These are phyloP conservation scores for Ziziphus jujuba DNA, from an alignment of 306 rosid species.

Conservation along the genomic window DNA sequence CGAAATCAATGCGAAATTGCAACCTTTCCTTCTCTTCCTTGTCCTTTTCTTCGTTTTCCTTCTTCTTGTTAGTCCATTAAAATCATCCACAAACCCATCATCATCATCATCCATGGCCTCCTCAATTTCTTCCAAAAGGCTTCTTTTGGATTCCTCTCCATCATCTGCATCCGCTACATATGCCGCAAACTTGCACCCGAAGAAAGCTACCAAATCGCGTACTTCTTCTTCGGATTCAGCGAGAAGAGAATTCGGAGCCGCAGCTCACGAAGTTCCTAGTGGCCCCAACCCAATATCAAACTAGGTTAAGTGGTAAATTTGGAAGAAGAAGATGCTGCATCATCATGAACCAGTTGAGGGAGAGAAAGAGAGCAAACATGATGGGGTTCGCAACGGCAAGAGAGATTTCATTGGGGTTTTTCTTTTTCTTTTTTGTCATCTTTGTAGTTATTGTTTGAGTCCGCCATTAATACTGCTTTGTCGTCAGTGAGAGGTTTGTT, in stretches of 20 bases:
- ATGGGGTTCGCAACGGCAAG: constrained; percentile 33
- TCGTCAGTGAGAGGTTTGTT: constrained; percentile 55
- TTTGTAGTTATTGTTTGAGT: constrained; percentile 38
- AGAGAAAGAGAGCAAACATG: constrained; percentile 29
- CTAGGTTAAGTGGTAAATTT: too few relatives aligned
- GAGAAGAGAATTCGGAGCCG: constrained; percentile 57
- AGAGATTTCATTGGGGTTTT: too few relatives aligned
- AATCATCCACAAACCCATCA: constrained; percentile 38
- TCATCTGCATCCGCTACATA: constrained; percentile 31
- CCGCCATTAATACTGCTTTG: constrained; percentile 47
- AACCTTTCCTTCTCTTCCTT: constrained; percentile 44
- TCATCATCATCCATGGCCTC: constrained; percentile 48
- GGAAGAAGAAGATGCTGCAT: constrained; percentile 18
- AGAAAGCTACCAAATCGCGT: constrained; percentile 24
- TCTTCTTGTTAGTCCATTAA: constrained; percentile 45
- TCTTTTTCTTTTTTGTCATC: constrained; percentile 57
- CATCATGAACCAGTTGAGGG: not conserved
- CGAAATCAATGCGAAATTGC: constrained; percentile 45
- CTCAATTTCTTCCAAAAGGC: constrained; percentile 26
- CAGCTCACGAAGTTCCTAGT: constrained; percentile 92
- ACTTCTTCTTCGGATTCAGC: constrained; percentile 17
- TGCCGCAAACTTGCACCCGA: constrained; percentile 48
- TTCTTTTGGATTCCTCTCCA: constrained; percentile 40
- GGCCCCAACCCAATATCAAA: constrained; percentile 96
- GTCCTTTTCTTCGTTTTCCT: constrained; percentile 59